Evolutionary conservation across 257 asterid species (phyloP), one percentile per base, ranked within the genome.

Genomic region (Gentiana dahurica): DNA sequence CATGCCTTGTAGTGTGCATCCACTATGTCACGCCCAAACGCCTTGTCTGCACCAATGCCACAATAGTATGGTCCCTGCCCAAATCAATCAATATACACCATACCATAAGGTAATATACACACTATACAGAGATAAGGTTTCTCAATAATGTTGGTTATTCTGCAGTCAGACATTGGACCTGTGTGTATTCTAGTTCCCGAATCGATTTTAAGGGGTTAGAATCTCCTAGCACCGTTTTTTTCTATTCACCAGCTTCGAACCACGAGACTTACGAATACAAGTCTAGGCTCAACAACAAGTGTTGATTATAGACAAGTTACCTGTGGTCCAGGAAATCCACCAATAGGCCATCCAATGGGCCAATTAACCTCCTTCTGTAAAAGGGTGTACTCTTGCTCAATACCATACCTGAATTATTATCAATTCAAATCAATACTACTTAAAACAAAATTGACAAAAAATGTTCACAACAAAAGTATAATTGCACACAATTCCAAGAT

Each of bases 241-340:
- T 15, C 24, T 24, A 24, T 24, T 24, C 24, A 24, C 24, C 24
- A 24, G 24, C 24, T 24, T 24, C 24, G 24, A 24, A 24, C 24
- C 24, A 24, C 24, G 24, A 24, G 24, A 24, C 24, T 24, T 24
- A 24, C 1, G 24, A 24, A 24, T 24, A 24, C 24, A 24, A 24
- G 24, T 24, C 24, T 24, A 24, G 24, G 24, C 24, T 24, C 24
- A 24, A 24, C 24, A 50, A 57, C 11, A 43, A 50, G 24, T 24
- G 24, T 24, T 24, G 24, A 24, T 24, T 24, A 24, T 24, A 58
- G 53, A n/a, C 45, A 39, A 1, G 9, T 8, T 59, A 83, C 95
- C 95, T 86, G 95, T 51, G 95, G 95, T 56, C 88, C 95, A 0
- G 95, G 95, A 71, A 34, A 83, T 15, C 95, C 95, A 24, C 94